Evolutionary conservation across 768 basidiomycete genomes (phyloP).

Genomic region (Boletus speciosus): DNA sequence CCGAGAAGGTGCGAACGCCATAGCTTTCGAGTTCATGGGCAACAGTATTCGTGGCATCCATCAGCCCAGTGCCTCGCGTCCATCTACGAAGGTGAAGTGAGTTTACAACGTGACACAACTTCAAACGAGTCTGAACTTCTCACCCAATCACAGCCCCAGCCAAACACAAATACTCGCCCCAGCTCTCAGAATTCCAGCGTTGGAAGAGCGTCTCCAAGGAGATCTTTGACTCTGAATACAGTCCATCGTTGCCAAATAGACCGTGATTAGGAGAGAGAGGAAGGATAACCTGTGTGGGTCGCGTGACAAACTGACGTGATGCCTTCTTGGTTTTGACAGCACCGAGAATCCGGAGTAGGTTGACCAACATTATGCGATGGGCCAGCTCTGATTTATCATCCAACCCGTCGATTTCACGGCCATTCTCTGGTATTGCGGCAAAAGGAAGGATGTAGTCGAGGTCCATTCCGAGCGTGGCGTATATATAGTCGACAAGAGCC

Average conservation of each 20-base stretch:
- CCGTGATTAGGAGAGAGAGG: constrained; percentile 98
- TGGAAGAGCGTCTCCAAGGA: constrained; percentile 97
- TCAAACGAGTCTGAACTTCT: constrained; percentile 25
- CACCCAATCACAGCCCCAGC: constrained; percentile 98
- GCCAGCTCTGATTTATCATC: constrained; percentile 98
- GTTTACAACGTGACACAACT: constrained; percentile 5
- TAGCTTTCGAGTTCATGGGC: constrained; percentile 90
- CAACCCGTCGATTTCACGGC: constrained; percentile 94
- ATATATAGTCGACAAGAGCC: constrained; percentile 97
- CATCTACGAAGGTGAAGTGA: constrained; percentile 49
- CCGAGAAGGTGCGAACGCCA: constrained; percentile 96
- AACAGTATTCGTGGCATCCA: constrained; percentile 92
- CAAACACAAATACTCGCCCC: constrained; percentile 98
- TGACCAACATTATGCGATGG: constrained; percentile 98
- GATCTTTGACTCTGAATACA: constrained; percentile 98
- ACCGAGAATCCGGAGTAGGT: constrained; percentile 92
- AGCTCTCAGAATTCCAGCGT: constrained; percentile 96
- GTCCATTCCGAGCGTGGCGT: constrained; percentile 91
- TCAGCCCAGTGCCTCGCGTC: constrained; percentile 97
- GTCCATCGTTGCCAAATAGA: constrained; percentile 94
- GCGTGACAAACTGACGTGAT: constrained; percentile 91
- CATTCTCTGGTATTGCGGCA: constrained; percentile 97
- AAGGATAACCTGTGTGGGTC: constrained; percentile 97
- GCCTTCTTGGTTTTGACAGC: constrained; percentile 99
- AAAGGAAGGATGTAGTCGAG: constrained; percentile 98